Base-by-base conservation (phyloP, 23 red algal genomes). In the Gracilaria domingensis region DNA sequence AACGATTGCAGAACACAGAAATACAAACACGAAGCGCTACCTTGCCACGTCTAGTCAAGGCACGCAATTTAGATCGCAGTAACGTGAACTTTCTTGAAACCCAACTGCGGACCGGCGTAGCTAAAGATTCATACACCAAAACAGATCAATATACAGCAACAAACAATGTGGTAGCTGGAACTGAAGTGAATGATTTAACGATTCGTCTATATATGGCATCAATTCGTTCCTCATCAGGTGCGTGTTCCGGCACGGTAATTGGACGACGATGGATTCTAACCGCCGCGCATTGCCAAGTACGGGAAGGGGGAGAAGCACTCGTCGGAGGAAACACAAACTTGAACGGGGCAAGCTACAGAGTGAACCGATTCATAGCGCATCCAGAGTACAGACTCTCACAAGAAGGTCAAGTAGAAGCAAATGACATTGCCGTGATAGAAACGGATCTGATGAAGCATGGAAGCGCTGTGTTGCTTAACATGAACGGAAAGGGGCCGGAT, bases 251-350 rank as follows among this genome's bases (percentile, higher is more conserved):
- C 2, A 81, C 81, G 6, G 23, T 94, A 28, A 66, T 94, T 28
- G 84, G 80, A 8, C 11, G 55, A 14, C 17, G 69, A 26, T 80
- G 74, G 81, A 66, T 94, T 26, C 34, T 94, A 8, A 94, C 91
- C 2, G 91, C 91, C 0, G 91, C 91, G 11, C 91, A 94, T 53
- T 94, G 91, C 42, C 48, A 79, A 55, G 73, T 94, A 26, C 54
- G 49, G 2, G 76, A 66, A 70, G 55, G 81, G 3, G 56, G 34
- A 7, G 30, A 70, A 39, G 81, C 81, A 18, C 58, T 85, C 32
- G 34, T 85, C 26, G 81, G 81, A 40, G 81, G 81, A 33, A 65
- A 32, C 30, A 85, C 56, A 50, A 50, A 65, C n/a, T 28, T 65
- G 8, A 50, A 85, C 24, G 81, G 81, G 1, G 49, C 32, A 36